Percentiles rank a stretch among this genome's conserved stretches.
These are phyloP conservation scores for Fusarium musae DNA, from an alignment of 2,329 filamentous ascomycete species.

Conservation along the genomic window DNA sequence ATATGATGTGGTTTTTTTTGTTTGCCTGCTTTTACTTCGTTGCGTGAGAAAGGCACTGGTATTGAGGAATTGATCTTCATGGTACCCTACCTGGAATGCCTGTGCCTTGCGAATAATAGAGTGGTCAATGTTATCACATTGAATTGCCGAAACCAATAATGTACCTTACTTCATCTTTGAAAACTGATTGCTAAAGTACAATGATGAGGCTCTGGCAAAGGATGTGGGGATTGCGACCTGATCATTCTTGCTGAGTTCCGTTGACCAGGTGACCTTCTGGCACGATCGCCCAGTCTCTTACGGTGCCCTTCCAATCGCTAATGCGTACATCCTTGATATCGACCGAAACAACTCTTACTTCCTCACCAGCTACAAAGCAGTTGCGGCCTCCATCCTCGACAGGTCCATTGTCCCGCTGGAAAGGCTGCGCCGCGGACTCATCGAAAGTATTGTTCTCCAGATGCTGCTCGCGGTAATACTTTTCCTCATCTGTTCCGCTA, in stretches of 20 bases:
- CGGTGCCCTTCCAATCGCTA: slow-evolving; percentile 94
- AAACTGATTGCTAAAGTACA: not conserved
- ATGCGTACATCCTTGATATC: slow-evolving; percentile 86
- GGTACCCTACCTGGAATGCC: not conserved
- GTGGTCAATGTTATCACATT: not conserved
- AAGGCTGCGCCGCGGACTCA: slow-evolving; percentile 55
- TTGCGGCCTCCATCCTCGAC: slow-evolving; percentile 65
- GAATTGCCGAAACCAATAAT: not conserved
- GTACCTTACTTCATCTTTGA: not conserved
- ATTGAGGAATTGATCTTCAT: slow-evolving; percentile 11
- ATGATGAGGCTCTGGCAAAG: slow-evolving; percentile 9
- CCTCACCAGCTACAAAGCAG: slow-evolving; percentile 81
- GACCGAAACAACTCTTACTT: slow-evolving; percentile 89
- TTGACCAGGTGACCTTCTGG: slow-evolving; percentile 54
- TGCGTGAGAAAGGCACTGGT: not conserved
- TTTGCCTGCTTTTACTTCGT: not conserved
- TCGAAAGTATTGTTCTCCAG: slow-evolving; percentile 93
- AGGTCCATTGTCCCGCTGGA: slow-evolving; percentile 51
- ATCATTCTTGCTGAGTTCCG: slow-evolving; percentile 48
- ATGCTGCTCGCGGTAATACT: slow-evolving; percentile 84
- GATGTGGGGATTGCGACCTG: not conserved
- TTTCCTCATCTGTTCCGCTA: slow-evolving; percentile 81
- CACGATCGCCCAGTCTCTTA: slow-evolving; percentile 77
- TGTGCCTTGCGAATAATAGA: not conserved
- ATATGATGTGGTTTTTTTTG: not conserved